Evolutionary conservation across 805 yeast genomes (phyloP), one percentile per base, ranked within the genome.

Genomic region (Kazachstania kunashirensis): DNA sequence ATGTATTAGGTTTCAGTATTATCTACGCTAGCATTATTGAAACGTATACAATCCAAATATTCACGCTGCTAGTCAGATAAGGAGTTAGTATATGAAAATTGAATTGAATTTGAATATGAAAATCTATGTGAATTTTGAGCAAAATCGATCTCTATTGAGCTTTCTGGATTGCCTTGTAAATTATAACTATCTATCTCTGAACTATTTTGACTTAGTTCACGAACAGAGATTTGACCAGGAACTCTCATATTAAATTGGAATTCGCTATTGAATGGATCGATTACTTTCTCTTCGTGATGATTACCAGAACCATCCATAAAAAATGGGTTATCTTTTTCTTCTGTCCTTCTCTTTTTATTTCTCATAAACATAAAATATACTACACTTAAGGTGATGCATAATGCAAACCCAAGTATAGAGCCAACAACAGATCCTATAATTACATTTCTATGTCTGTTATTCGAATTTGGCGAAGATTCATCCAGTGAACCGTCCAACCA

Each of bases 221-320:
- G 31, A 5, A 20, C 33, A 7, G 33, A 25, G 19, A 30, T 30
- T 20, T 30, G 33, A 12, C 33, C 33, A 2, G 33, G 33, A 6
- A 30, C 24, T 9, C 36, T n/a, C 18, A 16, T 30, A 12, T 31
- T 14, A 14, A 31, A 36, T 16, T 36, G 33, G 17, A 37, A 37
- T 21, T 37, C 40, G 19, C n/a, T 27, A 6, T 27, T 18, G 29
- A 37, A 37, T 23, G 40, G 40, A 29, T 37, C 36, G n/a, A 20
- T 24, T 13, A 5, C 10, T 5, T 19, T n/a, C n/a, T 33, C 25
- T 14, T 33, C 29, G 12, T 19, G n/a, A 25, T 17, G 10, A 12
- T 5, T 13, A 12, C 9, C 26, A 3, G 17, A 6, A 11, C 14
- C 16, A 13, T 23, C 16, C 19, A 16, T 16, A 17, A 13, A 28